Conservation (phyloP, 2,329 filamentous ascomycete genomes). For the Paecilomyces dactylethromorphus region DNA sequence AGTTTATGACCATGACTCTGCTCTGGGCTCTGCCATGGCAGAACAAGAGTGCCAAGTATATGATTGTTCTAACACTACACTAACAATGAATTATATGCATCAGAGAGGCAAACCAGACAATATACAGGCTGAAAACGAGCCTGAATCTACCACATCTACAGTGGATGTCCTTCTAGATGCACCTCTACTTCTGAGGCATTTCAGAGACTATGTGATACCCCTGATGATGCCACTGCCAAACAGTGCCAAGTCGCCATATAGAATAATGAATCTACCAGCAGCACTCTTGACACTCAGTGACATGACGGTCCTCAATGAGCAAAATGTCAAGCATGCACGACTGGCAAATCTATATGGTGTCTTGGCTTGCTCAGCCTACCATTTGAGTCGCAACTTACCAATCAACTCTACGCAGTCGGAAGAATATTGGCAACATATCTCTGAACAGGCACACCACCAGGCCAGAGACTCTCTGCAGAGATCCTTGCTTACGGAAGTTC, state of each 20-base stretch:
- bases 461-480: constrained; percentile 25
- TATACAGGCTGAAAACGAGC: not conserved
- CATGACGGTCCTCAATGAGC: constrained; percentile 19
- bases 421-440: constrained; percentile 18
- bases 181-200: constrained; percentile 22
- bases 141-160: constrained; percentile 1
- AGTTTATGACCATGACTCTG: not conserved
- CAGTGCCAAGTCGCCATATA: constrained; percentile 27
- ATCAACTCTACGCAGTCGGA: constrained; percentile 5
- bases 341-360: constrained; percentile 24
- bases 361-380: constrained; percentile 22
- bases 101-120: not conserved
- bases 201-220: constrained; percentile 23
- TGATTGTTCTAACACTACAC: not conserved
- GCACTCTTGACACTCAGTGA: constrained; percentile 25
- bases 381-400: constrained; percentile 13
- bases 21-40: not conserved
- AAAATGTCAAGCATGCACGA: constrained; percentile 22
- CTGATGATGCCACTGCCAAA: constrained; percentile 24
- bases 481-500: constrained; percentile 22
- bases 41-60: not conserved
- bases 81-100: not conserved
- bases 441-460: constrained; percentile 17
- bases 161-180: constrained; percentile 14
- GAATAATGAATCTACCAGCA: constrained; percentile 22